phyloP scores from a whole-genome alignment of 2,329 filamentous ascomycete species.

The Neonectria magnoliae region DNA sequence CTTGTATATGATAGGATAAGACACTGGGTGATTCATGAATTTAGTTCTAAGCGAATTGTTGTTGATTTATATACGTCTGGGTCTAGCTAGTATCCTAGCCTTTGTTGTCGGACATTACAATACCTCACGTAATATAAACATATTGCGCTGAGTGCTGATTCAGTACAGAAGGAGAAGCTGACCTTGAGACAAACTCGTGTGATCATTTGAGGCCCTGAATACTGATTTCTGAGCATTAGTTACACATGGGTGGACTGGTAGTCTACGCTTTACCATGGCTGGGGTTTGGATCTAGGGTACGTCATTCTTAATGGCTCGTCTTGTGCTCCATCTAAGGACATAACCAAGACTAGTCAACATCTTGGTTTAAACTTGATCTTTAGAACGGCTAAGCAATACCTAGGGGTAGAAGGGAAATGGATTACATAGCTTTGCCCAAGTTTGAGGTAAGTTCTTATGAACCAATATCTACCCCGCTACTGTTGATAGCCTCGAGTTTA shows the following conservation, averaged over 20 bases:
- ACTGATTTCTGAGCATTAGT: neutral
- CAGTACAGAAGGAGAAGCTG: neutral
- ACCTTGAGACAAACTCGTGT: neutral
- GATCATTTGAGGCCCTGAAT: neutral
- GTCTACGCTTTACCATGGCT: neutral
- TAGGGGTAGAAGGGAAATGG: constrained; percentile 41
- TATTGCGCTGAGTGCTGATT: neutral
- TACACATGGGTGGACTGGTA: neutral
- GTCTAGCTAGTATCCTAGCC: no score
- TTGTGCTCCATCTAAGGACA: neutral
- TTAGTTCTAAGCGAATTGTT: no score
- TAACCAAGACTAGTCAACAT: neutral
- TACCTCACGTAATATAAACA: no score
- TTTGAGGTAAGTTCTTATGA: constrained; percentile 56
- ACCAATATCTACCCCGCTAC: neutral
- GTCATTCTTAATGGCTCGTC: neutral
- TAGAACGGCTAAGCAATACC: neutral
- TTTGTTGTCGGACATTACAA: no score
- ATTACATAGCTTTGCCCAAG: constrained; percentile 63
- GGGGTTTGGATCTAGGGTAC: constrained; percentile 18
- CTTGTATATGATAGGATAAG: no score
- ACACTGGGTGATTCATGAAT: neutral
- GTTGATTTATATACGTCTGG: no score
- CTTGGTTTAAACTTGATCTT: neutral
- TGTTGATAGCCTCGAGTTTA: neutral